A percentile compares a stretch with the other conserved stretches of the same genome.
phyloP scores from a whole-genome alignment of 1,139 yeast genomes.

The Hansenula sp. region DNA sequence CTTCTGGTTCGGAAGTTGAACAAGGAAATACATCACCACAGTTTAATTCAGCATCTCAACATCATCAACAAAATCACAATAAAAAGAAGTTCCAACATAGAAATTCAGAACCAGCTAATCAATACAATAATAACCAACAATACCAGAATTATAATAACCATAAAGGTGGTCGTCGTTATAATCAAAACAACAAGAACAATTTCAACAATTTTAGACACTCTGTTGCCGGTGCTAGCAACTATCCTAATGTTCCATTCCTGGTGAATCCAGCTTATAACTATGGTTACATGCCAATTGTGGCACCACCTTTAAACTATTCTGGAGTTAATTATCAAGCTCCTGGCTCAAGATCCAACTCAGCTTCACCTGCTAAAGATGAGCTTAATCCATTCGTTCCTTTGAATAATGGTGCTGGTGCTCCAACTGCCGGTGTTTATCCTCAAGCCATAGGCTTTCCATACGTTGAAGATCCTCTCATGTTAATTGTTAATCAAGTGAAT shows the following conservation, averaged over 20 bases:
- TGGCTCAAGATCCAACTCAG: constrained; percentile 14
- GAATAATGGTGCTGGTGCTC: constrained; percentile 3
- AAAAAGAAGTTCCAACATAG: constrained; percentile 12
- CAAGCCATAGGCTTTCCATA: constrained; percentile 7
- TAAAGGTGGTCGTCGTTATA: constrained; percentile 9
- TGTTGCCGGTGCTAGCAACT: constrained; percentile 11
- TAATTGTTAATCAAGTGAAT: constrained; percentile 49
- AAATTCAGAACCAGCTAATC: constrained; percentile 17
- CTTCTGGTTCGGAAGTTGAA: neutral
- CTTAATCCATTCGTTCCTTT: constrained; percentile 3
- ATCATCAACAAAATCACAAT: neutral
- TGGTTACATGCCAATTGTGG: constrained; percentile 7
- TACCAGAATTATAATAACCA: constrained; percentile 3
- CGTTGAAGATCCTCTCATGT: constrained; percentile 12
- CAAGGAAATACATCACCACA: neutral
- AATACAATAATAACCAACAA: constrained; percentile 2
- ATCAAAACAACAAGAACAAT: constrained; percentile 6
- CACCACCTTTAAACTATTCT: constrained; percentile 3
- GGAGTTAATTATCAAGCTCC: neutral
- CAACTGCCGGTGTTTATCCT: constrained; percentile 2
- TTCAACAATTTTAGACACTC: constrained; percentile 17
- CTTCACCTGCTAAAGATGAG: constrained; percentile 13
- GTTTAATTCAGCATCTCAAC: neutral
- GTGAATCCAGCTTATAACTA: constrained; percentile 5
- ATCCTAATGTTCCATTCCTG: constrained; percentile 8